Conservation (phyloP, 1,284 basidiomycete species). For the Serendipita sp. region DNA sequence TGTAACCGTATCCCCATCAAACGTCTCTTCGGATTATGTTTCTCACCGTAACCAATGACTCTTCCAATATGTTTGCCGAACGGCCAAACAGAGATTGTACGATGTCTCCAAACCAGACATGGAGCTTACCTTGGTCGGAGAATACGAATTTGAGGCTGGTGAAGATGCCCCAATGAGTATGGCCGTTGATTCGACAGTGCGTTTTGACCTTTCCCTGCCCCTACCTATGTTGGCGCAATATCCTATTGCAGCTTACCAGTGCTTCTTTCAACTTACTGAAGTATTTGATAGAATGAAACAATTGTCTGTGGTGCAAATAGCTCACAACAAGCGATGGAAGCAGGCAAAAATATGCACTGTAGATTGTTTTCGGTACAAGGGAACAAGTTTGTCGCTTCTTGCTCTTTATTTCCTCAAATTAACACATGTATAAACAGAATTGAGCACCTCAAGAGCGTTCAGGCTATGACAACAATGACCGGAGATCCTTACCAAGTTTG, state of each 20-base stretch:
- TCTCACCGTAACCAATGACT: constrained; percentile 5
- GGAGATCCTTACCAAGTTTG: constrained; percentile 71
- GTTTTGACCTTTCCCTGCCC: constrained; percentile 7
- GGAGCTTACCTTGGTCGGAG: constrained; percentile 44
- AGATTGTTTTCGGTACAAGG: constrained; percentile 51
- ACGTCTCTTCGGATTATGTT: background rate
- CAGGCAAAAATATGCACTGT: constrained; percentile 69
- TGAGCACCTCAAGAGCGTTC: constrained; percentile 33
- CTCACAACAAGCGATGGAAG: constrained; percentile 41
- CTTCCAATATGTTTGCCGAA: background rate
- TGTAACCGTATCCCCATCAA: background rate
- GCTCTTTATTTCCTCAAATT: constrained; percentile 7
- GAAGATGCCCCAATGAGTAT: constrained; percentile 94
- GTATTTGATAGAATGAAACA: constrained; percentile 26
- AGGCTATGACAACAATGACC: constrained; percentile 46
- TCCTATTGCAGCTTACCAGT: background rate
- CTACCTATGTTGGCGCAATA: background rate
- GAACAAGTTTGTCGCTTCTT: constrained; percentile 33
- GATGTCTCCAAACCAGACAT: constrained; percentile 42
- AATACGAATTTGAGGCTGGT: constrained; percentile 59
- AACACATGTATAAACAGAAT: constrained; percentile 29
- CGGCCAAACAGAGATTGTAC: constrained; percentile 47
- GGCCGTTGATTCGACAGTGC: constrained; percentile 51
- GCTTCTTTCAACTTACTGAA: constrained; percentile 7
- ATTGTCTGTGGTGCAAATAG: constrained; percentile 81